phyloP scores from a whole-genome alignment of 106 monocot species.

The Dendrobium huoshanense region DNA sequence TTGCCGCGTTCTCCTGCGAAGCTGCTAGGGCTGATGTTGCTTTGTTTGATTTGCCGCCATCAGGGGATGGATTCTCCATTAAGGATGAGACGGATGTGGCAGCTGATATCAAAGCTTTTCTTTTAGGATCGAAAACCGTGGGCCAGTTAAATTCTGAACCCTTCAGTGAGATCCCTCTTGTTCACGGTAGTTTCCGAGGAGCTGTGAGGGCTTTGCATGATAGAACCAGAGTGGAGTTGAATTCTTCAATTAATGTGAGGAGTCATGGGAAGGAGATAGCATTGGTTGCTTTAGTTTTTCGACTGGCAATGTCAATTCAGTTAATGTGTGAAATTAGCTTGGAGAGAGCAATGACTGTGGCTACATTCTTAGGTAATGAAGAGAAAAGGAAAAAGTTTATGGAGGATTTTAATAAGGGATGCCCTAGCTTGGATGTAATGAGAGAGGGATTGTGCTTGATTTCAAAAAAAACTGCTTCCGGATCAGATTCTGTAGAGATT shows the following conservation, averaged over 20 bases:
- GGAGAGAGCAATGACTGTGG: slow-evolving; percentile 28
- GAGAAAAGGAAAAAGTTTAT: slow-evolving; percentile 15
- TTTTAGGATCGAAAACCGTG: slow-evolving; percentile 66
- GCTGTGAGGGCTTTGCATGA: slow-evolving; percentile 60
- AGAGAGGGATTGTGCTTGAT: slow-evolving; percentile 25
- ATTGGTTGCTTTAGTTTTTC: slow-evolving; percentile 28
- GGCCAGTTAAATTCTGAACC: slow-evolving; percentile 26
- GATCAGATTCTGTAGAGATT: slow-evolving; percentile 22
- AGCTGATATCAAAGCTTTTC: slow-evolving; percentile 55
- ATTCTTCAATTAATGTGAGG: slow-evolving; percentile 43
- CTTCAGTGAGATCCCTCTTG: slow-evolving; percentile 47
- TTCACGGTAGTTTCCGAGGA: slow-evolving; percentile 58
- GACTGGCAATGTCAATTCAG: slow-evolving; percentile 32
- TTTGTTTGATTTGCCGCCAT: slow-evolving; percentile 49
- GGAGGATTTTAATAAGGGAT: slow-evolving; percentile 23
- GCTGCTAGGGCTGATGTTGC: slow-evolving; percentile 43
- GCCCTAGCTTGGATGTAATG: slow-evolving; percentile 26
- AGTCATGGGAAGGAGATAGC: slow-evolving; percentile 39
- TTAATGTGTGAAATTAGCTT: slow-evolving; percentile 46
- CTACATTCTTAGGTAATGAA: slow-evolving; percentile 24
- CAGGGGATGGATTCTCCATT: slow-evolving; percentile 65
- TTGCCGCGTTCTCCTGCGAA: slow-evolving; percentile 82
- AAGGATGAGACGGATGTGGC: slow-evolving; percentile 79
- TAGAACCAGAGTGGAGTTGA: slow-evolving; percentile 50
- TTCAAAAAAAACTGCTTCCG: slow-evolving; percentile 15